Evolutionary conservation across 2,329 filamentous ascomycete genomes (phyloP), one percentile per base, ranked within the genome.

Genomic region (Immersiporthe knoxdaviesiana): DNA sequence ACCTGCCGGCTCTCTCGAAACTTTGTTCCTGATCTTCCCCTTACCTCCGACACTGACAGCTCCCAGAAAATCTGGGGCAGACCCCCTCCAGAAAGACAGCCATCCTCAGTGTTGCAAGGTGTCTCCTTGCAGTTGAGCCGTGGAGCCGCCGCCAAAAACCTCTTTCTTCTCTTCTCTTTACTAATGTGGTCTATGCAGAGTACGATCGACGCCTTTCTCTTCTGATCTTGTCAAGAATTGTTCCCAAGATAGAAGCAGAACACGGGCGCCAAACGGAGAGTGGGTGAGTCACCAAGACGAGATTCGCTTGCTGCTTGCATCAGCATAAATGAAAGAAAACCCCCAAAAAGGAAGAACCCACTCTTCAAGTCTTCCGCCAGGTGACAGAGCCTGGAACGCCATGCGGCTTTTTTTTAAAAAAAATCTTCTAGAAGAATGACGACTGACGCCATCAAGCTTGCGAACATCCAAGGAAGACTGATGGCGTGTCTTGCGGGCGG

Each of bases 191-290:
- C 41, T 44, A 65, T 10, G 27, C 11, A 39, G 37, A 60, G 61
- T n/a, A 37, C 56, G 65, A 68, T 70, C 62, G 65, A 35, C 68
- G 41, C 30, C 27, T 62, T 50, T 66, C 24, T 32, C 12, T 59
- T 61, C 54, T 62, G 54, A 58, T 47, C 37, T n/a, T 21, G 58
- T 66, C 58, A 18, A 37, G n/a, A n/a, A 39, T 50, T 58, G 21
- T 66, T 59, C 66, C 69, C 50, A 69, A 69, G 59, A 70, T 70
- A 69, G 69, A 66, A 70, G 65, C 63, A 68, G 2, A n/a, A 41
- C 7, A 44, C 14, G 18, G n/a, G 24, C 35, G 16, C 52, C 44
- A 14, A 27, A 35, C 5, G 2, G 35, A 24, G 12, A 37, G 27
- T 39, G 44, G 12, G 7, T 4, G 44, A 14, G 24, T 63, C 56